A percentile compares a stretch with the other conserved stretches of the same genome.
Conservation (phyloP, 2,329 filamentous ascomycete species). For the Fusarium pilosicola region DNA sequence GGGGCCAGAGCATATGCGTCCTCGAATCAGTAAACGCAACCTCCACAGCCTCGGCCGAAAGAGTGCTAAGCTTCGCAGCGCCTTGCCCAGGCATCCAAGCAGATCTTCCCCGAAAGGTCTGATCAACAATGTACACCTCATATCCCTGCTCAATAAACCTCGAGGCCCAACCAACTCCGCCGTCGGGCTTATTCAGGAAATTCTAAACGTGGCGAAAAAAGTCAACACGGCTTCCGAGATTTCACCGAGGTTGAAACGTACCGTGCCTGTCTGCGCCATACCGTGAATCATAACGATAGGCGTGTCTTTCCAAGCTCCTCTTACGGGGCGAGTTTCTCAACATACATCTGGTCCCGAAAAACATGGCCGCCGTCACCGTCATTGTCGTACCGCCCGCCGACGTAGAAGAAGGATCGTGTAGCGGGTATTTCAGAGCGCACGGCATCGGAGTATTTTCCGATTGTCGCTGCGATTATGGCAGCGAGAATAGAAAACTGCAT, state of each 20-base stretch:
- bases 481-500: slow-evolving; percentile 20
- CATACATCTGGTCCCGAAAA: slow-evolving; percentile 41
- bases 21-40: slow-evolving; percentile 29
- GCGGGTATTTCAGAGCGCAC: slow-evolving; percentile 20
- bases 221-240: neutral
- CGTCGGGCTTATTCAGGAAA: slow-evolving; percentile 40
- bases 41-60: slow-evolving; percentile 34
- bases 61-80: slow-evolving; percentile 17
- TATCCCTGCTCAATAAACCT: slow-evolving; percentile 36
- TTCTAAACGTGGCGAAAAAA: slow-evolving; percentile 19
- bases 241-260: neutral
- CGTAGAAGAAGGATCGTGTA: slow-evolving; percentile 35
- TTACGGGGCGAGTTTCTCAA: slow-evolving; percentile 31
- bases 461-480: slow-evolving; percentile 6
- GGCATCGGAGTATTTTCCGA: slow-evolving; percentile 8
- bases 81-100: slow-evolving; percentile 26
- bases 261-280: slow-evolving; percentile 38
- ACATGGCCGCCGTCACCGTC: slow-evolving; percentile 34
- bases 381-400: slow-evolving; percentile 33
- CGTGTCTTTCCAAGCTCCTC: slow-evolving; percentile 13
- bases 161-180: slow-evolving; percentile 38
- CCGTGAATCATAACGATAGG: slow-evolving; percentile 41
- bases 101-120: slow-evolving; percentile 37
- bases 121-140: slow-evolving; percentile 40
- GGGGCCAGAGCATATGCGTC: slow-evolving; percentile 37